A percentile compares a stretch with the other conserved stretches of the same genome.
These are phyloP conservation scores for Nakazawaea anatomiae DNA, from an alignment of 805 yeast genomes.

Conservation along the genomic window DNA sequence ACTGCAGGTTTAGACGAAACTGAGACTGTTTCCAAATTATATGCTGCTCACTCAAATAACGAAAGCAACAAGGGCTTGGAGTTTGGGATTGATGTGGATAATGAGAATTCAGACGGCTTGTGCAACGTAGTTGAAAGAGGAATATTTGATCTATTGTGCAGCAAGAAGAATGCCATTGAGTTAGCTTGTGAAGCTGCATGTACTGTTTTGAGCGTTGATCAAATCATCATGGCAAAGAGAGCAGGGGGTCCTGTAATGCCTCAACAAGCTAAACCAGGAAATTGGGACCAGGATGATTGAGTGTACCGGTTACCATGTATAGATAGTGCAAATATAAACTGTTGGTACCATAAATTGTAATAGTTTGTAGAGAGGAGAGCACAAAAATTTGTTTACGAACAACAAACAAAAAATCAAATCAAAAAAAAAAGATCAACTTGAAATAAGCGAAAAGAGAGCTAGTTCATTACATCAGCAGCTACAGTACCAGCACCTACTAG, in stretches of 20 bases:
- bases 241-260: constrained; percentile 98
- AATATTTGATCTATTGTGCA: constrained; percentile 72
- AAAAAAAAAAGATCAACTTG: neutral
- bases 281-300: constrained; percentile 93
- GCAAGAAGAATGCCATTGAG: constrained; percentile 82
- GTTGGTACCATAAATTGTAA: neutral
- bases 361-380: neutral
- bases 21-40: constrained; percentile 82
- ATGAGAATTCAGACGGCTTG: constrained; percentile 59
- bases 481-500: neutral
- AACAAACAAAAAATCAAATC: neutral
- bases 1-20: constrained; percentile 90
- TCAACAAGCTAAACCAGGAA: constrained; percentile 79
- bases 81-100: constrained; percentile 76
- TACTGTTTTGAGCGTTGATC: constrained; percentile 89
- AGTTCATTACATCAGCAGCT: neutral
- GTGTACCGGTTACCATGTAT: no score
- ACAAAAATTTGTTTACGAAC: no score
- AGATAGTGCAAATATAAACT: no score
- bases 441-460: neutral
- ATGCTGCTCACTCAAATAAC: constrained; percentile 74
- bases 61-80: constrained; percentile 18
- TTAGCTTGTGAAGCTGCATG: constrained; percentile 95
- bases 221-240: constrained; percentile 97
- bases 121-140: constrained; percentile 64